A percentile compares a stretch with the other conserved stretches of the same genome.
phyloP scores from a whole-genome alignment of 2,329 filamentous ascomycete species.

The Allantophomopsis lycopodina region DNA sequence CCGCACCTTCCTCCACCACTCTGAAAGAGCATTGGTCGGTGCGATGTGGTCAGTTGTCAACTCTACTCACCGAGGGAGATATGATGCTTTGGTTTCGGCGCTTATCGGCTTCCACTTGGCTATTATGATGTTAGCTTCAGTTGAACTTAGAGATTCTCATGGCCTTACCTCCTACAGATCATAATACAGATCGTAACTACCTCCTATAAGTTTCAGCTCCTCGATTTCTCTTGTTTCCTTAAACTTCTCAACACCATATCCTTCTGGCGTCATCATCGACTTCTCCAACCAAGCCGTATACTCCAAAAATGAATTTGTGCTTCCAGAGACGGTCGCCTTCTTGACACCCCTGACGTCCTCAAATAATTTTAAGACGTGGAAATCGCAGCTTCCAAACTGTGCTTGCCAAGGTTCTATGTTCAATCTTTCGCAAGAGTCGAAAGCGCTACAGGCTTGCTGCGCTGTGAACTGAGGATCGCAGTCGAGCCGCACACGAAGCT shows the following conservation, averaged over 20 bases:
- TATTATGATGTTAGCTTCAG: no score
- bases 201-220: background rate
- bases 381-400: constrained; percentile 26
- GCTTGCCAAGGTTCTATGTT: constrained; percentile 34
- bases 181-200: background rate
- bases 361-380: constrained; percentile 26
- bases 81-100: no score
- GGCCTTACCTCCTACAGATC: background rate
- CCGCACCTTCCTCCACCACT: background rate
- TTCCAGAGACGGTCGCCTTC: constrained; percentile 23
- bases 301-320: constrained; percentile 10
- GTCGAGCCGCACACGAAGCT: constrained; percentile 31
- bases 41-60: no score
- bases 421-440: constrained; percentile 28
- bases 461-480: constrained; percentile 29
- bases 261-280: constrained; percentile 9
- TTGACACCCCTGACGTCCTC: constrained; percentile 29
- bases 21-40: no score
- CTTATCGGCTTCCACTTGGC: no score
- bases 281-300: constrained; percentile 15
- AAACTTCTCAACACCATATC: constrained; percentile 4
- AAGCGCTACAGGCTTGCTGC: constrained; percentile 24
- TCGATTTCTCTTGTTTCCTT: background rate
- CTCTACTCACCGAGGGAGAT: no score
- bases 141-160: no score